phyloP scores from a whole-genome alignment of 2,329 filamentous ascomycete genomes.

The Hymenoscyphus infarciens region DNA sequence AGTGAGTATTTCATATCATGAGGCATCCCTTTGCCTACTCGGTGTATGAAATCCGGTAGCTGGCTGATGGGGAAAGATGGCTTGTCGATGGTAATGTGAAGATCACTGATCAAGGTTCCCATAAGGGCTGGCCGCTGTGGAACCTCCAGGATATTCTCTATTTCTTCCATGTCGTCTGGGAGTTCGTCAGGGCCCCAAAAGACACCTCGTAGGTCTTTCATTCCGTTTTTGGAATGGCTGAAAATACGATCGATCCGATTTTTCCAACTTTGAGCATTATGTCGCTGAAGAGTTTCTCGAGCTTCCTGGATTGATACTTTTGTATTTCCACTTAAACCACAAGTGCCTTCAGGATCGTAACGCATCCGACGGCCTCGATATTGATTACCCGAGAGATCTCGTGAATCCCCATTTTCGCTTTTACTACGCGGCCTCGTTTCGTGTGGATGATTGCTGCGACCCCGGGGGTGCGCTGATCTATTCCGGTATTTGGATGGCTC shows the following conservation, averaged over 20 bases:
- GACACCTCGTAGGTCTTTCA: constrained; percentile 71
- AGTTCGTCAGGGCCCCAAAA: constrained; percentile 82
- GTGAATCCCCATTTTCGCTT: constrained; percentile 32
- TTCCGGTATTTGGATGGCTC: constrained; percentile 52
- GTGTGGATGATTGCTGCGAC: constrained; percentile 30
- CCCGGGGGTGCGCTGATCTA: constrained; percentile 44
- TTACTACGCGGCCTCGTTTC: constrained; percentile 28
- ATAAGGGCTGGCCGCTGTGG: constrained; percentile 82
- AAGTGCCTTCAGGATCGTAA: constrained; percentile 79
- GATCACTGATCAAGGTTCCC: constrained; percentile 74
- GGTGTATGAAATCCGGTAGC: constrained; percentile 78
- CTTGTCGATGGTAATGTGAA: constrained; percentile 84
- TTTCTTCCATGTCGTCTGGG: constrained; percentile 76
- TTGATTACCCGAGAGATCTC: constrained; percentile 32
- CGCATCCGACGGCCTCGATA: constrained; percentile 46
- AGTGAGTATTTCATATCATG: constrained; percentile 86
- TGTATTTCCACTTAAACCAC: constrained; percentile 66
- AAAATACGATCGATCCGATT: constrained; percentile 78
- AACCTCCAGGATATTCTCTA: constrained; percentile 80
- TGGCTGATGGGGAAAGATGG: constrained; percentile 84
- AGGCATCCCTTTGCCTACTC: constrained; percentile 95
- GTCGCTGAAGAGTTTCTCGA: constrained; percentile 66
- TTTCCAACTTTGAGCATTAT: constrained; percentile 91
- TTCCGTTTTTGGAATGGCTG: constrained; percentile 64
- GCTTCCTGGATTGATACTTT: constrained; percentile 76